A percentile compares a stretch with the other conserved stretches of the same genome.
phyloP scores from a whole-genome alignment of 169 alveolate species.

The Eimeria sp. region DNA sequence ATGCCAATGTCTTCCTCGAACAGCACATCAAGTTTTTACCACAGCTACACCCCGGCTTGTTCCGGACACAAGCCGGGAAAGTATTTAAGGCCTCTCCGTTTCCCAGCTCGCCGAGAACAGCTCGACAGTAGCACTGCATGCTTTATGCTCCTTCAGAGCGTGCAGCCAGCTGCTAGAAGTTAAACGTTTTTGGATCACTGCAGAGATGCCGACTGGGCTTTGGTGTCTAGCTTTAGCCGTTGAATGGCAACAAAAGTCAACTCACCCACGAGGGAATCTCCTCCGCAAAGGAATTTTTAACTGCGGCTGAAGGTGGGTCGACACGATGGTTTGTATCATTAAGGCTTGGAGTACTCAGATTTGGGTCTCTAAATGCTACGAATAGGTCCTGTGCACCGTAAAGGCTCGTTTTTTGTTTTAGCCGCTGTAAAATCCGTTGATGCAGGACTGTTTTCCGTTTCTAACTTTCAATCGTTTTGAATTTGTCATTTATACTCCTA shows the following conservation, averaged over 20 bases:
- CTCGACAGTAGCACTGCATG: background rate
- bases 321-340: background rate
- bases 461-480: constrained; percentile 25
- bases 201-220: background rate
- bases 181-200: background rate
- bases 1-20: constrained; percentile 44
- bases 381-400: background rate
- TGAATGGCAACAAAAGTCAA: background rate
- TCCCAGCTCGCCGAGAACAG: background rate
- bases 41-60: background rate
- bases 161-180: background rate
- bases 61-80: background rate
- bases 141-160: background rate
- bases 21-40: constrained; percentile 9
- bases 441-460: background rate
- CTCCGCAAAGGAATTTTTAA: background rate
- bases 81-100: background rate
- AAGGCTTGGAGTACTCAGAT: background rate
- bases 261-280: background rate
- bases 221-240: background rate
- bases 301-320: background rate
- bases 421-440: background rate
- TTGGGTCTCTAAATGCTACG: background rate
- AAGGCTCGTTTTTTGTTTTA: background rate
- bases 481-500: background rate